Evolutionary conservation across 768 basidiomycete genomes (phyloP).

Genomic region (Peribolospora baueri): DNA sequence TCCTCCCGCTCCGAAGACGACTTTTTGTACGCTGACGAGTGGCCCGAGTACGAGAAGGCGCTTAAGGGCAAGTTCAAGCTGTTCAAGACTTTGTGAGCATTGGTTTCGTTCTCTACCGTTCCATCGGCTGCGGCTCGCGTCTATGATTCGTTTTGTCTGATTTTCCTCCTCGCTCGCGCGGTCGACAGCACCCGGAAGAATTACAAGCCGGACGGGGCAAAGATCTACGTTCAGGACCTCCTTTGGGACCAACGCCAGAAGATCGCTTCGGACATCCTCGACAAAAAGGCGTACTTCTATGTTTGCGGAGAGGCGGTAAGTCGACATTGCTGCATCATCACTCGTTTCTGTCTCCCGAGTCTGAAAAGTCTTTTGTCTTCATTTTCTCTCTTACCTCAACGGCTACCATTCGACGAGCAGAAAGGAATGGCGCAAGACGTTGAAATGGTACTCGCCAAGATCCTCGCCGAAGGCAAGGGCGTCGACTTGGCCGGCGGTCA

Average conservation of each 20-base stretch:
- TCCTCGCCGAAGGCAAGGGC: constrained; percentile 77
- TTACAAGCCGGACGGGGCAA: constrained; percentile 69
- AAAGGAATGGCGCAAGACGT: constrained; percentile 90
- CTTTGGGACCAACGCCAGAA: constrained; percentile 65
- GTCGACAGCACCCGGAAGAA: no score
- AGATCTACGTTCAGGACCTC: constrained; percentile 97
- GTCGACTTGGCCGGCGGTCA: constrained; percentile 23
- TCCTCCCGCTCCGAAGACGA: constrained; percentile 78
- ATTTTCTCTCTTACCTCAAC: background rate
- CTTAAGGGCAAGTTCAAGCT: constrained; percentile 77
- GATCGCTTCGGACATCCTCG: constrained; percentile 67
- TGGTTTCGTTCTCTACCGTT: background rate
- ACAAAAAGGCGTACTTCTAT: constrained; percentile 90
- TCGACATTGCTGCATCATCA: background rate
- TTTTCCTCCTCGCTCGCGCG: no score
- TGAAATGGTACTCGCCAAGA: constrained; percentile 51
- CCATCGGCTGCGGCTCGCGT: no score
- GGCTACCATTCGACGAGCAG: constrained; percentile 5
- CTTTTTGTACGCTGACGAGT: constrained; percentile 85
- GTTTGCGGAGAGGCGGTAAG: constrained; percentile 66
- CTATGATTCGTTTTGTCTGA: no score
- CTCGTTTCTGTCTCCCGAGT: background rate
- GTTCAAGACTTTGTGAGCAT: constrained; percentile 55
- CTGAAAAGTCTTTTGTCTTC: constrained; percentile 5
- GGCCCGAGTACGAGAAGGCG: constrained; percentile 64